phyloP scores from a whole-genome alignment of 2,329 filamentous ascomycete species.

The Penicillium sp. region DNA sequence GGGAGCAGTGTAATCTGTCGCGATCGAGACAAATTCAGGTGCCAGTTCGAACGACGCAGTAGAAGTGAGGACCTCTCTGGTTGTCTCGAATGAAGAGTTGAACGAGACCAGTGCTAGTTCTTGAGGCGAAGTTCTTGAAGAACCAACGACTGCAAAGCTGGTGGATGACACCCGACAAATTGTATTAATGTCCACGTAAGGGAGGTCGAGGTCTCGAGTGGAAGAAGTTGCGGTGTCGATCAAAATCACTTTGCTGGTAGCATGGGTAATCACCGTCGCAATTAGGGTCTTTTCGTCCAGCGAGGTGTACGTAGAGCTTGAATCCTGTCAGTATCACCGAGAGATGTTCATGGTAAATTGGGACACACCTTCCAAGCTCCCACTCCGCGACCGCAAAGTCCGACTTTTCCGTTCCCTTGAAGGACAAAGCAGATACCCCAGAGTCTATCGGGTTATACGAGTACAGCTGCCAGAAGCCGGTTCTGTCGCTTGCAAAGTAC shows the following conservation, averaged over 20 bases:
- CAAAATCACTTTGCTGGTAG: slow-evolving; percentile 22
- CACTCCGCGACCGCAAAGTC: slow-evolving; percentile 36
- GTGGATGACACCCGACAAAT: slow-evolving; percentile 20
- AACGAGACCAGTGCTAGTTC: slow-evolving; percentile 23
- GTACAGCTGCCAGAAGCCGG: slow-evolving; percentile 54
- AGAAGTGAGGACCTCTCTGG: slow-evolving; percentile 17
- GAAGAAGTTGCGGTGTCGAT: slow-evolving; percentile 19
- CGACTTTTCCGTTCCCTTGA: slow-evolving; percentile 46
- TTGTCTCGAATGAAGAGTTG: slow-evolving; percentile 7
- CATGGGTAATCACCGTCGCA: slow-evolving; percentile 23
- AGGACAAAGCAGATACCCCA: slow-evolving; percentile 32
- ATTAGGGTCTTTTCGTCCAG: slow-evolving; percentile 24
- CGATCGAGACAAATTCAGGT: slow-evolving; percentile 23
- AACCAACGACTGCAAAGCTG: slow-evolving; percentile 25
- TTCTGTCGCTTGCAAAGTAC: slow-evolving; percentile 52
- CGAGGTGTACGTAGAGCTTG: slow-evolving; percentile 23
- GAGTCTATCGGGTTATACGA: slow-evolving; percentile 31
- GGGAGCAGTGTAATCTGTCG: slow-evolving; percentile 43
- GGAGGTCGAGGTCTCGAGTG: slow-evolving; percentile 19
- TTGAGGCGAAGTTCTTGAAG: slow-evolving; percentile 22
- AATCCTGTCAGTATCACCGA: not conserved
- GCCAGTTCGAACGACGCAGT: slow-evolving; percentile 20
- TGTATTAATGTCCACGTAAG: slow-evolving; percentile 23
- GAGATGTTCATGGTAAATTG: not conserved
- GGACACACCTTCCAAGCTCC: slow-evolving; percentile 30